Percentiles rank a stretch among this genome's conserved stretches.
Evolutionary conservation across 495 filamentous ascomycete species (phyloP).

Genomic region (Astrocystis sublimbata): DNA sequence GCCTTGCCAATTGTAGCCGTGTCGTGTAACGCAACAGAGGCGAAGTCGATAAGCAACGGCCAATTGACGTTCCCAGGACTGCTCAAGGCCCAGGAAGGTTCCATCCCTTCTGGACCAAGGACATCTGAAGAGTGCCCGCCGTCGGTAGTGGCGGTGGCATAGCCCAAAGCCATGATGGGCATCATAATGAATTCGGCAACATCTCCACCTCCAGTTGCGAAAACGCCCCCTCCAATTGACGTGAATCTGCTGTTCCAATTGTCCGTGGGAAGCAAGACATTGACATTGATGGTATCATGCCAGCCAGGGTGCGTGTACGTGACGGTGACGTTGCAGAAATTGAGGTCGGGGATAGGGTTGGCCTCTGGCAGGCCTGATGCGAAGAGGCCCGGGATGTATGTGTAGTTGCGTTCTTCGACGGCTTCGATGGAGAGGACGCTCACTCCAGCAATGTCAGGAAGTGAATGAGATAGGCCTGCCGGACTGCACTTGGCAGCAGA

Average conservation of each 20-base stretch:
- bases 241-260: slow-evolving; percentile 47
- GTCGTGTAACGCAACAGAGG: slow-evolving; percentile 30
- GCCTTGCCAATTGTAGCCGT: slow-evolving; percentile 23
- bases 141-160: slow-evolving; percentile 42
- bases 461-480: not conserved
- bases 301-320: slow-evolving; percentile 47
- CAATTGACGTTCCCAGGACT: slow-evolving; percentile 46
- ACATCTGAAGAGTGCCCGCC: slow-evolving; percentile 33
- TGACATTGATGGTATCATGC: slow-evolving; percentile 38
- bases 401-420: slow-evolving; percentile 6
- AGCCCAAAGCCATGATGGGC: slow-evolving; percentile 38
- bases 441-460: slow-evolving; percentile 6
- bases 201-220: slow-evolving; percentile 27
- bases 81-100: slow-evolving; percentile 41
- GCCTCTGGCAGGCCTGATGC: slow-evolving; percentile 1
- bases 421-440: slow-evolving; percentile 6
- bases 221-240: slow-evolving; percentile 50
- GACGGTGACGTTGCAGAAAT: slow-evolving; percentile 47
- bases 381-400: slow-evolving; percentile 5
- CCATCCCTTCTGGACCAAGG: slow-evolving; percentile 8
- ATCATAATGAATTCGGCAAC: slow-evolving; percentile 24
- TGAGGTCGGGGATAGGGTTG: not conserved
- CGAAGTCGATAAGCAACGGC: slow-evolving; percentile 42
- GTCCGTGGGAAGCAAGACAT: slow-evolving; percentile 41
- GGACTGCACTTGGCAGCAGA: slow-evolving; percentile 2